Base-by-base conservation (phyloP, 768 basidiomycete species). In the Pisolithus sp. region DNA sequence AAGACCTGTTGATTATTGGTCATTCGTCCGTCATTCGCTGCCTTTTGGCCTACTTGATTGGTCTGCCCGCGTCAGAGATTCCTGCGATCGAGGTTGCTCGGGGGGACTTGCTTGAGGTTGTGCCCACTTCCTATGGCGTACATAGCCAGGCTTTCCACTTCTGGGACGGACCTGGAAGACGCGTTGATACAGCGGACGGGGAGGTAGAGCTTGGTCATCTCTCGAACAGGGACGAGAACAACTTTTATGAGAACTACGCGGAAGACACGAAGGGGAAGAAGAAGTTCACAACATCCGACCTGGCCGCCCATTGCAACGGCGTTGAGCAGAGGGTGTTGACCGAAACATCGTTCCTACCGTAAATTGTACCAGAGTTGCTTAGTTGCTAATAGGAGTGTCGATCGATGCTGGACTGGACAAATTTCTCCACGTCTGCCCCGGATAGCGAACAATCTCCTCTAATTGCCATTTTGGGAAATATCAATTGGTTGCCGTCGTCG, bases 1-100 rank as follows among this genome's bases (percentile, higher is more conserved):
- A 96, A 61, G 96, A 98, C 69, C 73, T 99, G 5, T 76, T 99
- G 37, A 97, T 99, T 68, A 91, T 98, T 59, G 94, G 93, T 1
- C 94, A 97, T 65, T 92, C 94, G 15, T 95, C 93, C 38, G 96
- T 98, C 64, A 96, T 98, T 61, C 85, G 96, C 17, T 99, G 96
- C 71, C 76, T 99, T 52, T 80, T 97, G 42, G 86, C 93, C 2
- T 93, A 93, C 67, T 83, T 93, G 59, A 92, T 93, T 57, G 96
- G 96, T 6, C 76, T 98, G 3, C 92, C 93, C 5, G 92, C 95
- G 0, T 86, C 87, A 24, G 96, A 99, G 66, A 96, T 99, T 42
- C 96, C 96, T 0, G 94, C 93, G 1, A 95, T 98, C 49, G 95
- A 98, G 68, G 86, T 99, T 59, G 91, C 95, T 36, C 81, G 96